Base-by-base conservation (phyloP, 2,329 filamentous ascomycete species). In the Aspergillus pseudoviridinutans region DNA sequence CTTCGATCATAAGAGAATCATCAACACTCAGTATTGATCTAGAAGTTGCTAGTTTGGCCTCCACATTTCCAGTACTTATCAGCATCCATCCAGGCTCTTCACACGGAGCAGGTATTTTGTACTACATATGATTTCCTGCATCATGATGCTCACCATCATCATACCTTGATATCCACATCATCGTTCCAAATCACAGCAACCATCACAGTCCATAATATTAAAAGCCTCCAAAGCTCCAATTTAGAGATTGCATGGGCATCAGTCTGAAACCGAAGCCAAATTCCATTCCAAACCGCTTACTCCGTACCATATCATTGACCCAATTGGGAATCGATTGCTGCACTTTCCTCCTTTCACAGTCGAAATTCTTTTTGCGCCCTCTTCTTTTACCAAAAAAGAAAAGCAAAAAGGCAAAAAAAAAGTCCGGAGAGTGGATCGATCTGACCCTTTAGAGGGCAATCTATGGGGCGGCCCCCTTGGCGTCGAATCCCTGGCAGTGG, bases 361-460 rank as follows among this genome's bases (percentile, higher is more conserved):
- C 42, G n/a, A 12, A 10, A 46, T 7, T 47, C 12, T 27, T 10
- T 46, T 17, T 47, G 28, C 44, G 10, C 24, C 22, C 14, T 47
- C 5, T 25, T 24, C 10, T 24, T 46, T 20, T 20, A 46, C 5
- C 4, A 20, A 1, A n/a, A 17, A 7, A 42, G 7, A 22, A 4
- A 22, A 47, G 25, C 2, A 27, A 8, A 47, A 27, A 24, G 24
- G 14, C 10, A 7, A 17, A 47, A 47, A 17, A 7, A 17, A 47
- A 47, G 17, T 14, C n/a, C 6, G 20, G 12, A 58, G 59, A 66
- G 64, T 64, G 64, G 64, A 63, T 61, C 64, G 62, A 66, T 64
- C 62, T 64, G 63, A 61, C 59, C 60, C 62, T 66, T 58, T 56
- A 59, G 51, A 63, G 61, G 41, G 22, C 27, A 47, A 47, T 22